Conservation (phyloP, 495 filamentous ascomycete species). For the Talaromyces proteolyticus region DNA sequence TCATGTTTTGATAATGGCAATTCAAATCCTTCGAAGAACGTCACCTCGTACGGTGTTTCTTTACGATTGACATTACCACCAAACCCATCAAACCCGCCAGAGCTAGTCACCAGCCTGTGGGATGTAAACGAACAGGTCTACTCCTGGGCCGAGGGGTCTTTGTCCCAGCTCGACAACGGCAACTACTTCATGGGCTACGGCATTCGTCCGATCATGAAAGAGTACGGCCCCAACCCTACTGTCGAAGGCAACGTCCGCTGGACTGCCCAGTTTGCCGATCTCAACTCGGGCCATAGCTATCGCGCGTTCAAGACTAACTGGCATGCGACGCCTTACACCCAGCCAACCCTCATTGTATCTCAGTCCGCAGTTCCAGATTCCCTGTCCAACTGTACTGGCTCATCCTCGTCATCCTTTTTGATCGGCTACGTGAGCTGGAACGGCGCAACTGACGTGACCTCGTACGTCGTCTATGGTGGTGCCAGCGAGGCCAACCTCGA, state of each 20-base stretch:
- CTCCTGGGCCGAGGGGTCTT: slow-evolving; percentile 27
- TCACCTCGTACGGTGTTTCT: slow-evolving; percentile 10
- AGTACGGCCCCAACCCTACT: slow-evolving; percentile 16
- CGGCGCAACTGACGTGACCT: slow-evolving; percentile 30
- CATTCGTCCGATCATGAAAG: slow-evolving; percentile 26
- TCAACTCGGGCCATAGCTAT: slow-evolving; percentile 15
- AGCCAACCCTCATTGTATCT: slow-evolving; percentile 6
- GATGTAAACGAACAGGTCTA: slow-evolving; percentile 16
- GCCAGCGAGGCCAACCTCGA: background rate
- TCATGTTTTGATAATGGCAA: slow-evolving; percentile 16
- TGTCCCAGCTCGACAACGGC: slow-evolving; percentile 22
- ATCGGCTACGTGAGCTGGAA: slow-evolving; percentile 33
- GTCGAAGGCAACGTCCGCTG: slow-evolving; percentile 8
- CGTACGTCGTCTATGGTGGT: slow-evolving; percentile 13
- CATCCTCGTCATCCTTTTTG: background rate
- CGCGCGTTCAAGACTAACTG: slow-evolving; percentile 14
- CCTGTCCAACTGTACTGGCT: background rate
- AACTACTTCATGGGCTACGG: slow-evolving; percentile 36
- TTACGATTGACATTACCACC: slow-evolving; percentile 14
- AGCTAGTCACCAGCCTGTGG: slow-evolving; percentile 9
- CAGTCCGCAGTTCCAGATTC: background rate
- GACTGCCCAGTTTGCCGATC: slow-evolving; percentile 11
- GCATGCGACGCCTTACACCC: slow-evolving; percentile 10
- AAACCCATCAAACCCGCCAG: slow-evolving; percentile 7
- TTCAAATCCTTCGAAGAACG: background rate